Percentiles rank a stretch among this genome's conserved stretches.
phyloP scores from a whole-genome alignment of 1,139 yeast species.

The Taphrina populina region DNA sequence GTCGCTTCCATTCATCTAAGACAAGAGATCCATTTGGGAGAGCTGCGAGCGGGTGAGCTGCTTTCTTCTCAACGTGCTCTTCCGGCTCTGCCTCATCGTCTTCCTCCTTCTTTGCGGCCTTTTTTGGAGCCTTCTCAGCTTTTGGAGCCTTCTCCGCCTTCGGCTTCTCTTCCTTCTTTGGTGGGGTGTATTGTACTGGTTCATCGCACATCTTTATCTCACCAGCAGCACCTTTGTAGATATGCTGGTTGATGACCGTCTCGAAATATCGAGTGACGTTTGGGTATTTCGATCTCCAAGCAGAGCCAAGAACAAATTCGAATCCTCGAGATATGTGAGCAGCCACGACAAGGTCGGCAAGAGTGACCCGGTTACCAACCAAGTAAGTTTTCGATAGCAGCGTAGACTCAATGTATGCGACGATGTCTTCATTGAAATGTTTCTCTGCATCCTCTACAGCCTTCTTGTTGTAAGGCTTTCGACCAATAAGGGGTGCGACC shows the following conservation, averaged over 20 bases:
- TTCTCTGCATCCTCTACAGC: slow-evolving; percentile 58
- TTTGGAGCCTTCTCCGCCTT: slow-evolving; percentile 43
- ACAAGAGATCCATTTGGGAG: slow-evolving; percentile 65
- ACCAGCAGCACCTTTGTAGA: slow-evolving; percentile 52
- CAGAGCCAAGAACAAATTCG: slow-evolving; percentile 64
- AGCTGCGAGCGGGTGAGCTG: slow-evolving; percentile 87
- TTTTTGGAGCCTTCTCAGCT: slow-evolving; percentile 20
- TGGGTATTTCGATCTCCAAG: slow-evolving; percentile 77
- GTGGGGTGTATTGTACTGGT: slow-evolving; percentile 64
- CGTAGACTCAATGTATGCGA: slow-evolving; percentile 56
- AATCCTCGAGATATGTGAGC: slow-evolving; percentile 63
- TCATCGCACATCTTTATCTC: slow-evolving; percentile 32
- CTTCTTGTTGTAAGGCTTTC: slow-evolving; percentile 76
- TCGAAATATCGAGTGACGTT: slow-evolving; percentile 80
- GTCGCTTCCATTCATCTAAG: slow-evolving; percentile 94
- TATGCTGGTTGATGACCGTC: slow-evolving; percentile 62
- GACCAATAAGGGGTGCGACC: slow-evolving; percentile 53
- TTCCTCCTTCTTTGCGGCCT: slow-evolving; percentile 31
- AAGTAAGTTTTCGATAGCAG: slow-evolving; percentile 76
- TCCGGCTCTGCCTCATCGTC: slow-evolving; percentile 36
- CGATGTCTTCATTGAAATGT: slow-evolving; percentile 48
- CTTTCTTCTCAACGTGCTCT: slow-evolving; percentile 41
- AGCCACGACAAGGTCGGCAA: slow-evolving; percentile 78
- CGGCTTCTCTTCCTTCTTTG: slow-evolving; percentile 59
- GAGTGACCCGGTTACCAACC: slow-evolving; percentile 83